Base-by-base conservation (phyloP, 345 rosid genomes). In the Pugionium dolabratum region DNA sequence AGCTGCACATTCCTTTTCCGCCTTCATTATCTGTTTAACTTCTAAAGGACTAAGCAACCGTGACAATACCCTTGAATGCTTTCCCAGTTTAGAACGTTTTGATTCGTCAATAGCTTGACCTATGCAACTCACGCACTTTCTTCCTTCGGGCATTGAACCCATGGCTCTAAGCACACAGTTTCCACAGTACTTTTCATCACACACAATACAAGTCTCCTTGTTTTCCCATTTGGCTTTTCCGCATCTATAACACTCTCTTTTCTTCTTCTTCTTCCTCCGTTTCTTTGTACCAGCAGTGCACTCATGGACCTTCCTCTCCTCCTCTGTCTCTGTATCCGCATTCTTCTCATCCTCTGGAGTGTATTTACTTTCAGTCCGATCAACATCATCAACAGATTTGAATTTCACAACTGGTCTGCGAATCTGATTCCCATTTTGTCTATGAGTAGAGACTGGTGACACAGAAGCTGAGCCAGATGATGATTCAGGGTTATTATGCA, bases 141-240 rank as follows among this genome's bases (percentile, higher is more conserved):
- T 87, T 37, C 99, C 99, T 82, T 95, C 98, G 4, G 98, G 99
- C 99, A 95, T 95, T 2, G 99, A 95, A 32, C 99, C 99, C 99
- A 95, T 95, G 2, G 98, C 98, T 72, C 96, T 79, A 56, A 95
- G 95, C 56, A 91, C 89, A 61, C 98, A 95, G 82, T 78, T 91
- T 71, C 97, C 82, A 70, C 99, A 94, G 67, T 86, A 91, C 80
- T 80, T 88, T 30, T 88, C 85, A 76, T 85, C 95, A 78, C 99
- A 95, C 55, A 95, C 99, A 36, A 89, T 77, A 68, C 99, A 95
- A 4, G 96, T 83, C 63, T 91, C 99, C 71, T 91, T 95, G 26
- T 81, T 66, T 66, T 94, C 97, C 99, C 99, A 94, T 79, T 91
- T 94, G n/a, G 86, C 85, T 79, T 83, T 94, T 2, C 93, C 86